Evolutionary conservation across 2,329 filamentous ascomycete species (phyloP), one percentile per base, ranked within the genome.

Genomic region (Dactylellina cionopaga): DNA sequence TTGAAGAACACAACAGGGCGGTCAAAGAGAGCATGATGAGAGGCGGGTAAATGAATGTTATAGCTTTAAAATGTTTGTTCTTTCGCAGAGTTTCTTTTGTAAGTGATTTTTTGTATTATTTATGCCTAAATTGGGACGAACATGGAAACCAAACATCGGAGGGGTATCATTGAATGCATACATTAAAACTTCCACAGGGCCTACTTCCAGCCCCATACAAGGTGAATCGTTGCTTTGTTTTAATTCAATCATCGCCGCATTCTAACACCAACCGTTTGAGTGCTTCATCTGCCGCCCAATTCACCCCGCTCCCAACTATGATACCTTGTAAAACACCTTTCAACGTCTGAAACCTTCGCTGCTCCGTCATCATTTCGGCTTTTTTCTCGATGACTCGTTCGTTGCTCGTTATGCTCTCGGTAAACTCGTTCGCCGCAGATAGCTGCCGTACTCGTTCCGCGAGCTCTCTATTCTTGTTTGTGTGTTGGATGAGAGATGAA

Each of bases 291-390:
- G 85, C 83, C 10, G 87, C 88, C 92, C 92, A 96, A 78, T 96
- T 88, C 59, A 95, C 83, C 47, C 92, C 92, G 79, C 92, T 96
- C 2, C 90, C 91, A 3, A 88, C 90, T 47, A 96, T 86, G 62
- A 92, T 85, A 15, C 90, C 91, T 77, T 90, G 90, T n/a, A 90
- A 85, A 41, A 92, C 87, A 22, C 87, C 90, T 81, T 94, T 95
- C 80, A 94, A 86, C 17, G 89, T 87, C 77, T 87, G 87, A 88
- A 89, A 92, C 77, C 85, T 85, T 75, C 88, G 87, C 73, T 86
- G 86, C 78, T 87, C 89, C 19, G 82, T 82, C 76, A 85, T 88
- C 69, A 90, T 81, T 39, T 88, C 84, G 4, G 79, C 80, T 76
- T 92, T 87, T 9, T 89, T 81, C 52, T 43, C 62, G 22, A 68